Base-by-base conservation (phyloP, 2,329 filamentous ascomycete species). In the Elsinoe ampelina region DNA sequence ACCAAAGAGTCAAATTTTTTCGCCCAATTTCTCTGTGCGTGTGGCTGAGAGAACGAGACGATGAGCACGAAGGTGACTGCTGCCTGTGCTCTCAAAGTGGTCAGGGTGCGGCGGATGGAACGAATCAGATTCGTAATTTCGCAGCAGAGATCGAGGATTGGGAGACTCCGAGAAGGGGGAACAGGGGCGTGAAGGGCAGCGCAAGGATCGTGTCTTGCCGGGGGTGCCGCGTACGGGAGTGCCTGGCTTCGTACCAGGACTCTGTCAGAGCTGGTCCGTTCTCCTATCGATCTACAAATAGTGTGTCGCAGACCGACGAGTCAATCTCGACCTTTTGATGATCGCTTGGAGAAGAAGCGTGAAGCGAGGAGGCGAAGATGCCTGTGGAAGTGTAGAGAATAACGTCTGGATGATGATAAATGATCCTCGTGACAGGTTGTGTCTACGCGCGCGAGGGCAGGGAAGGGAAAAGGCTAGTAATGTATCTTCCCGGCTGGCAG, bases 41-140 rank as follows among this genome's bases (percentile, higher is more conserved):
- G 48, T 52, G 48, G 48, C 48, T 52, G 48, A 52, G 48, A 39
- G 34, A 52, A 52, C 48, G 48, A 52, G 48, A 52, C 48, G 48
- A 52, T 39, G 48, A 22, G 48, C 48, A 52, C 48, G 48, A 36
- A 52, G 36, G 34, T 34, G 19, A 52, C 38, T n/a, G 48, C 48
- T 52, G 48, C 48, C 48, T 52, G 48, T 52, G 48, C 48, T 52
- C 30, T 19, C 11, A 35, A 35, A 52, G 20, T 52, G 48, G 35
- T 39, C 48, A 39, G 48, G 34, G 15, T 39, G 32, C 48, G 48
- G 48, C 48, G 39, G 48, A 39, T 52, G 48, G 48, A 52, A 52
- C 48, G 48, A 52, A 52, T 52, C 48, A 52, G 48, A 34, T 34
- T 52, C 48, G 48, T 17, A 52, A 52, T 52, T 52, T 52, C 48